Conservation (phyloP, 176 grass and related monocot species). For the Aegilops longissima region DNA sequence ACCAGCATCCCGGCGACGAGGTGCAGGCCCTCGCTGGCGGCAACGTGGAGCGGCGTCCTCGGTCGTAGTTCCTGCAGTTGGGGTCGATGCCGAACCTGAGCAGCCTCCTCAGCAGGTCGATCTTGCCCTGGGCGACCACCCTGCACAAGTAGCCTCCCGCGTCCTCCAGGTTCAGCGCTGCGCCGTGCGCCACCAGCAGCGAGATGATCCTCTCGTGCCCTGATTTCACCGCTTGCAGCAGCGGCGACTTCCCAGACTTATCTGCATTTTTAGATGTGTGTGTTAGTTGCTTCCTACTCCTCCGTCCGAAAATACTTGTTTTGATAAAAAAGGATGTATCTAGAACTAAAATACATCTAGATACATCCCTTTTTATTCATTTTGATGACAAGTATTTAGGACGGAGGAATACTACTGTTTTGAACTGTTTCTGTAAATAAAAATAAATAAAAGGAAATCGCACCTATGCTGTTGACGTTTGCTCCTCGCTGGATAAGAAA, state of each 20-base stretch:
- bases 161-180: slow-evolving; percentile 63
- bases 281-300: not conserved
- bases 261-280: slow-evolving; percentile 39
- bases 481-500: slow-evolving; percentile 72
- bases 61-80: slow-evolving; percentile 83
- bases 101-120: slow-evolving; percentile 56
- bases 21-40: slow-evolving; percentile 71
- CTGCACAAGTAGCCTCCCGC: slow-evolving; percentile 69
- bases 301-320: too few species aligned
- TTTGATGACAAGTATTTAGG: too few species aligned
- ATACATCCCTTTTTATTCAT: too few species aligned
- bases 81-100: slow-evolving; percentile 68
- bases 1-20: slow-evolving; percentile 60
- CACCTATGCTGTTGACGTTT: slow-evolving; percentile 74
- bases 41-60: slow-evolving; percentile 76
- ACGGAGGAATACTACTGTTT: too few species aligned
- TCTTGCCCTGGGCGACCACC: slow-evolving; percentile 54
- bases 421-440: too few species aligned
- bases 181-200: slow-evolving; percentile 58
- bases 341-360: too few species aligned
- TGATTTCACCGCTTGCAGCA: slow-evolving; percentile 68
- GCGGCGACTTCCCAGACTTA: slow-evolving; percentile 74
- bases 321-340: too few species aligned
- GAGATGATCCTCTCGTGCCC: slow-evolving; percentile 71
- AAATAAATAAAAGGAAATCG: not conserved